Evolutionary conservation across 371 early-diverging fungal species (phyloP), one percentile per base, ranked within the genome.

Genomic region (Mortierella sp.): DNA sequence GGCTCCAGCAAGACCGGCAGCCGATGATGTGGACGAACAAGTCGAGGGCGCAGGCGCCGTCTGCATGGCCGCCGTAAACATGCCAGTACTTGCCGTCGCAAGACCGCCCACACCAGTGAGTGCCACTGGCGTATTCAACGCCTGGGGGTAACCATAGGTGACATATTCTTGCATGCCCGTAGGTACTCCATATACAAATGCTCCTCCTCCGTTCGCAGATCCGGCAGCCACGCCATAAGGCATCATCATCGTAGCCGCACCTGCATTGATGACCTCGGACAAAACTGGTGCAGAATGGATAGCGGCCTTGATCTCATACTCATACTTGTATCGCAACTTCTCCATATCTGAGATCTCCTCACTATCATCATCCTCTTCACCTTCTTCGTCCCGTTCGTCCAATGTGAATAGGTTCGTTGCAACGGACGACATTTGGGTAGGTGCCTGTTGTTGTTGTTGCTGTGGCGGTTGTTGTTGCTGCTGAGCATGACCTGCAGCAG

Each of bases 331-430:
- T 2, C 77, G 72, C 51, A 77, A 46, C 66, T 77, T 77, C 48
- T 77, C 77, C 77, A 77, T 77, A 21, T 72, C 77, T 3, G 69
- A 44, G 56, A 72, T 68, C 59, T 77, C 77, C 30, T 77, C 77
- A 16, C 70, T 63, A 44, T 75, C 76, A n/a, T 74, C 74, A 5
- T 74, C 74, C 26, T 60, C 60, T 23, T 60, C 60, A 25, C 72
- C 77, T 12, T 77, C 72, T 44, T 76, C 73, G 21, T 53, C 53
- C 18, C 26, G 53, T 26, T 53, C 53, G 11, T 68, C 77, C 47
- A 77, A 51, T n/a, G 77, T 72, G 66, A 72, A 77, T 51, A 77
- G n/a, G 23, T 9, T 5, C 9, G 37, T 67, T 55, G 71, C 66
- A 30, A 68, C 72, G 4, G 77, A 72, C 16, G 77, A 77, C 43